Evolutionary conservation across 176 grass and related monocot genomes (phyloP).

Genomic region (Rhynchospora breviuscula): DNA sequence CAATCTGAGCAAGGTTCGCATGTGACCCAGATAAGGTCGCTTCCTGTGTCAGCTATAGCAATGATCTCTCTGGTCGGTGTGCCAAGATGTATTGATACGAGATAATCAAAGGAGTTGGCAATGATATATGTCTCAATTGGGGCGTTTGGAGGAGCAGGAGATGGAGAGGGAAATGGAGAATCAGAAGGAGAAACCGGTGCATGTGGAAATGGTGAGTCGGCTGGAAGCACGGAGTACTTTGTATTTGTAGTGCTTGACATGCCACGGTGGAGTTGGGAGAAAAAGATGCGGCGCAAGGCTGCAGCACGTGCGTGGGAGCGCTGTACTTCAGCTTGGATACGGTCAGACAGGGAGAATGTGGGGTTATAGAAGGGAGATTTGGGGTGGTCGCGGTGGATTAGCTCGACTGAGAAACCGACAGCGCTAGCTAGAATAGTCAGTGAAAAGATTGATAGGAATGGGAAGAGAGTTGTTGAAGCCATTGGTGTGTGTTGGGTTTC

Average conservation of each 20-base stretch:
- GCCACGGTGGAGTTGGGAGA: neutral
- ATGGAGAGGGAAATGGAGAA: neutral
- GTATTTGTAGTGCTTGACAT: neutral
- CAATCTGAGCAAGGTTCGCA: constrained; percentile 7
- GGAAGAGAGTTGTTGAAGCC: constrained; percentile 10
- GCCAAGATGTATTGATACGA: constrained; percentile 36
- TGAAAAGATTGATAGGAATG: constrained; percentile 1
- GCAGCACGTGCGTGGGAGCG: constrained; percentile 26
- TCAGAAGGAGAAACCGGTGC: neutral
- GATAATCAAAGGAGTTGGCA: constrained; percentile 34
- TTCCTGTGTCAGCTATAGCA: constrained; percentile 53
- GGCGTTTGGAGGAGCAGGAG: neutral
- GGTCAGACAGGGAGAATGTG: constrained; percentile 10
- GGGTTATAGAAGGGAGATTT: constrained; percentile 48
- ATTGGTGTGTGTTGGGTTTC: neutral
- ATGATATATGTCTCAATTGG: constrained; percentile 30
- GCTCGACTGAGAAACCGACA: constrained; percentile 44
- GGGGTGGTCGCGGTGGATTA: constrained; percentile 56
- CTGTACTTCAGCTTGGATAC: constrained; percentile 23
- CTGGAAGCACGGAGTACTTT: too few species aligned
- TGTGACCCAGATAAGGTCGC: constrained; percentile 51
- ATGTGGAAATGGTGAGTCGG: neutral
- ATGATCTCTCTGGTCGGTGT: constrained; percentile 31
- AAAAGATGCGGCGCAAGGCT: constrained; percentile 4
- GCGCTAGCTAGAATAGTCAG: neutral